Base-by-base conservation (phyloP, 106 monocot genomes). In the Dendrobium chrysotoxum region DNA sequence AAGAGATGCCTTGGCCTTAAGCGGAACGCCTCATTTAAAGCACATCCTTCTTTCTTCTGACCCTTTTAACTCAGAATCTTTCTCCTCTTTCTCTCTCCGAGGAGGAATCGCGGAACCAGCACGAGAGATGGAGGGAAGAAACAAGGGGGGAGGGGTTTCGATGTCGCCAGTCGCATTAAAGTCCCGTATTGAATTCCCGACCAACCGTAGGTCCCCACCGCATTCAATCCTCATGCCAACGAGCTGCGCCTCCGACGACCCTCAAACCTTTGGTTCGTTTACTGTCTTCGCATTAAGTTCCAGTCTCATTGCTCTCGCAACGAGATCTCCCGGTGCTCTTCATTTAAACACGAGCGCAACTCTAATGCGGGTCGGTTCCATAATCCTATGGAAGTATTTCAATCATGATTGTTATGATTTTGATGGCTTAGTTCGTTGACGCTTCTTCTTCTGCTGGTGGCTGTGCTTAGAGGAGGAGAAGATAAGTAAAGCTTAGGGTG, bases 151-250 rank as follows among this genome's bases (percentile, higher is more conserved):
- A 44, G 75, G 7, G 75, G 45, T 50, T 50, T 75, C 75, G 75
- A 75, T 41, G 75, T 41, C 21, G 75, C n/a, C 41, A 23, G 75
- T 75, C 17, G 45, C 75, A 75, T 75, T 75, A 42, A 75, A 41
- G 41, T n/a, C 7, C 7, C 44, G 0, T 41, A 75, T 75, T 75
- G 41, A 75, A 41, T 44, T 12, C 11, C 45, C 75, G 44, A 75
- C 41, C 75, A 42, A 42, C 75, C 44, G 1, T 20, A 45, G 40
- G 45, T 45, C 75, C 75, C 75, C 75, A 75, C 75, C 20, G 40
- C 35, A 75, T 75, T 75, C 75, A 75, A n/a, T 75, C 0, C 21
- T 75, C 75, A 41, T 20, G 40, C 41, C 7, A 44, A 75, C 21
- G 18, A 38, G 21, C 21, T 73, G 31, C 40, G 75, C 39, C 39